Base-by-base conservation (phyloP, 192 early-diverging fungal genomes). In the Helicostylum pulchrum region DNA sequence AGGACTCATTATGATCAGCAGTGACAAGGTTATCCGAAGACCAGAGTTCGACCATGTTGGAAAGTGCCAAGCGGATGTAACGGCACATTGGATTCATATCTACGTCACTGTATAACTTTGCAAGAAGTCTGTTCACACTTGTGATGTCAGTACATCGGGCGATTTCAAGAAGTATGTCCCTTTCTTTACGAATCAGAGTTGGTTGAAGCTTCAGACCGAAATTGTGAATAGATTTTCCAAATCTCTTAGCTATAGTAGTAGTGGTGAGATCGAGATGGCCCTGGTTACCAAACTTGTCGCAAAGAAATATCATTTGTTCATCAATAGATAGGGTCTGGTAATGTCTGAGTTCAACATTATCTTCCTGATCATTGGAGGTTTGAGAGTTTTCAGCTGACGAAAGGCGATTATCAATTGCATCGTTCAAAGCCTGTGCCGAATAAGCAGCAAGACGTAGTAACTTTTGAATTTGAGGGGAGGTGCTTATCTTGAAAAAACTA, bases 141-240 rank as follows among this genome's bases (percentile, higher is more conserved):
- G 8, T 12, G 36, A 11, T 44, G 58, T 60, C 34, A 60, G 30
- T 20, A 36, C 20, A 44, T 43, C 58, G 6, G 39, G n/a, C 20
- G 58, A 60, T 60, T 46, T 57, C 55, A 21, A 34, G 23, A 57
- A 42, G 26, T 34, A 34, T 57, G 44, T 45, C 44, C 44, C 44
- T 45, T 45, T 45, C 44, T 45, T 1, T 15, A 45, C 44, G 44
- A 45, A 15, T 15, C 44, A 45, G 44, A 45, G 44, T 45, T 45
- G 44, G 44, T 45, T 45, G 44, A 45, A 45, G 44, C 44, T 45
- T 45, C 44, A 45, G 44, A 45, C 44, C 44, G 14, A 45, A 45
- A 45, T 45, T 45, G 1, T 45, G 0, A 45, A 45, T 45, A 45
- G 44, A 45, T 45, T 45, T 45, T 15, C 44, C 44, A 45, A 45